A percentile compares a stretch with the other conserved stretches of the same genome.
Evolutionary conservation across 352 stramenopile species (phyloP).

Genomic region (Globisporangium cylindrosporum): DNA sequence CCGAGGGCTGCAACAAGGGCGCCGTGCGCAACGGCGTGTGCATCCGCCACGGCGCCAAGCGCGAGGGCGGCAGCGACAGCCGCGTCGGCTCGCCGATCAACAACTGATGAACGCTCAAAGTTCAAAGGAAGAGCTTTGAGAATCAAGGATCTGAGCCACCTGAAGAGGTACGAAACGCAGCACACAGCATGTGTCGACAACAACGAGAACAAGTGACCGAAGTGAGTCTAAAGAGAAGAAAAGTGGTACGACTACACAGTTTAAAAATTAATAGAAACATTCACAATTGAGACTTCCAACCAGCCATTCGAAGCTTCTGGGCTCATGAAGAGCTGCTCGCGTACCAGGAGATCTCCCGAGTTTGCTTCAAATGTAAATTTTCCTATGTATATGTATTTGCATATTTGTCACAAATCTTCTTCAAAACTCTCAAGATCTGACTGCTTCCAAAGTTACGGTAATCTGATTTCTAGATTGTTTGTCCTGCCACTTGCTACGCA

Average conservation of each 20-base stretch:
- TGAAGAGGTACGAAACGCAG: background rate
- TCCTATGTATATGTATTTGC: background rate
- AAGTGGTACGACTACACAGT: background rate
- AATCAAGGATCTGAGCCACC: background rate
- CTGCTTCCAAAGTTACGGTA: background rate
- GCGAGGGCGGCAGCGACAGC: slow-evolving; percentile 31
- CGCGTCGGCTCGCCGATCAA: slow-evolving; percentile 15
- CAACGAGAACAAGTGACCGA: background rate
- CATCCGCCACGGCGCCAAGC: slow-evolving; percentile 82
- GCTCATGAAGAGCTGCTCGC: background rate
- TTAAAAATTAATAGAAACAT: background rate
- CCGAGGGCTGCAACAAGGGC: slow-evolving; percentile 77
- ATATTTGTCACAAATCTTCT: background rate
- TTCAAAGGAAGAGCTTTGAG: background rate
- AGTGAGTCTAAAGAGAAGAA: background rate
- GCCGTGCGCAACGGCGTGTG: slow-evolving; percentile 83
- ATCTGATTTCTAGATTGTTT: background rate
- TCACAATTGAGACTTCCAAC: background rate
- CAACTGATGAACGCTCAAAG: slow-evolving; percentile 11
- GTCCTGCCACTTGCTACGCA: background rate
- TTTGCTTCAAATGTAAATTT: background rate
- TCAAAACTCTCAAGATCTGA: background rate
- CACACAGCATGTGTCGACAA: background rate
- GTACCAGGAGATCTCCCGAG: background rate
- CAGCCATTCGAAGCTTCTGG: background rate